phyloP scores from a whole-genome alignment of 1,284 basidiomycete species.

The Cryptococcus sp. region DNA sequence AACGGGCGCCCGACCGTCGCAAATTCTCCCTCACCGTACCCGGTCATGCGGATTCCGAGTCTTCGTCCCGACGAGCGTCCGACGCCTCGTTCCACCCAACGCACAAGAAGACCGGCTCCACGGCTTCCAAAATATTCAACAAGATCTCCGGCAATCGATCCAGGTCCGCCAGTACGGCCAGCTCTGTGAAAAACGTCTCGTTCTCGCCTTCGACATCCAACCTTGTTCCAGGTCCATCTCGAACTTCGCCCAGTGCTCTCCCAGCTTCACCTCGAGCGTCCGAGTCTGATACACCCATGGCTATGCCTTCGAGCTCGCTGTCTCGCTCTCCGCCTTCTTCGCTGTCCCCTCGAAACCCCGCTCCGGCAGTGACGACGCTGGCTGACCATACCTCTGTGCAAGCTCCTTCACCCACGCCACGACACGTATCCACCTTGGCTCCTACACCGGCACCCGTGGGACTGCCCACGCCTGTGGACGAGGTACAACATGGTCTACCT shows the following conservation, averaged over 20 bases:
- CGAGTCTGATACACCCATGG: neutral
- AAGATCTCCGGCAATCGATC: constrained; percentile 22
- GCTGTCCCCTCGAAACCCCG: constrained; percentile 13
- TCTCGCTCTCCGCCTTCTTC: constrained; percentile 5
- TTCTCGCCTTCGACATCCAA: constrained; percentile 9
- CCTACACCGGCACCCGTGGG: neutral
- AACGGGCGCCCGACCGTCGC: constrained; percentile 1
- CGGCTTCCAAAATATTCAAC: constrained; percentile 28
- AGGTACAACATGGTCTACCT: constrained; percentile 13
- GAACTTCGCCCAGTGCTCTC: constrained; percentile 1
- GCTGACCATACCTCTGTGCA: constrained; percentile 13
- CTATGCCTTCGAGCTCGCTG: neutral
- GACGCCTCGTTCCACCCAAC: constrained; percentile 5
- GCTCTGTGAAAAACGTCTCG: constrained; percentile 9
- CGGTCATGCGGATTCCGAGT: neutral
- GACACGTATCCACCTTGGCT: neutral
- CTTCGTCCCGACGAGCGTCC: constrained; percentile 8
- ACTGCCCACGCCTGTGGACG: constrained; percentile 1
- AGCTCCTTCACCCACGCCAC: constrained; percentile 1
- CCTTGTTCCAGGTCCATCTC: neutral
- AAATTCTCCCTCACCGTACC: constrained; percentile 7
- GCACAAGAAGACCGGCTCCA: constrained; percentile 9
- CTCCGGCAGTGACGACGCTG: constrained; percentile 19
- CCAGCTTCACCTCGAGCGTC: neutral
- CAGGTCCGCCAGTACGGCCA: constrained; percentile 12